phyloP scores from a whole-genome alignment of 331 rosid species.

The Quercus tomentella region DNA sequence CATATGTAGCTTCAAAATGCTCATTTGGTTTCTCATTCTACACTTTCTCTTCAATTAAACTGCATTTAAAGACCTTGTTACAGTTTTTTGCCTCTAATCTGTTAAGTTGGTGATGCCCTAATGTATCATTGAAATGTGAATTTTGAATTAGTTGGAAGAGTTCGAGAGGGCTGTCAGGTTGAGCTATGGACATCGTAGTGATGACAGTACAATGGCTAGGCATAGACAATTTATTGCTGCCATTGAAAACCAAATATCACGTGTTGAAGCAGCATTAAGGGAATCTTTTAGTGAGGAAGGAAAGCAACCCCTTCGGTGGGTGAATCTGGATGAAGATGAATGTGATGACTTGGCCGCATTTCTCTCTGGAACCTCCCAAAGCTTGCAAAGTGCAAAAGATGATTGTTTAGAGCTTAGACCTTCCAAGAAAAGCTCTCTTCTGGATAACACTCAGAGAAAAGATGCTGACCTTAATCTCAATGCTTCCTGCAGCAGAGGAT shows the following conservation, averaged over 20 bases:
- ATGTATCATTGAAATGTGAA: constrained; percentile 15
- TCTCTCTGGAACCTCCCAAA: constrained; percentile 69
- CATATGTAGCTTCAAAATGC: background rate
- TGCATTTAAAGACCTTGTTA: background rate
- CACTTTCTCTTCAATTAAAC: constrained; percentile 11
- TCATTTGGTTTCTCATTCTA: constrained; percentile 3
- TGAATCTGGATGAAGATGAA: constrained; percentile 79
- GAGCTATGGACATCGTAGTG: constrained; percentile 65
- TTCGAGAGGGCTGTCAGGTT: constrained; percentile 80
- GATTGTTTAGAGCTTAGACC: constrained; percentile 35
- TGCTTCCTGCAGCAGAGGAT: constrained; percentile 33
- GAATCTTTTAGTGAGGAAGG: constrained; percentile 68
- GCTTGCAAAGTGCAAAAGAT: constrained; percentile 25
- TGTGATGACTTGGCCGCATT: constrained; percentile 86
- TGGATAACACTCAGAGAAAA: constrained; percentile 34
- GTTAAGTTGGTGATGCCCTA: constrained; percentile 1
- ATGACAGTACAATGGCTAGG: constrained; percentile 56
- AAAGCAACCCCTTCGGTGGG: constrained; percentile 80
- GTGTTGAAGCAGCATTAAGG: constrained; percentile 63
- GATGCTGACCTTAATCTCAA: constrained; percentile 30
- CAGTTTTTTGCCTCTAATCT: background rate
- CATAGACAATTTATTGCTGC: constrained; percentile 80
- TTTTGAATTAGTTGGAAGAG: constrained; percentile 77
- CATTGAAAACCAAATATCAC: constrained; percentile 75
- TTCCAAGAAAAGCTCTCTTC: constrained; percentile 23